A percentile compares a stretch with the other conserved stretches of the same genome.
phyloP scores from a whole-genome alignment of 2,329 filamentous ascomycete species.

The Stagonosporopsis vannaccii region DNA sequence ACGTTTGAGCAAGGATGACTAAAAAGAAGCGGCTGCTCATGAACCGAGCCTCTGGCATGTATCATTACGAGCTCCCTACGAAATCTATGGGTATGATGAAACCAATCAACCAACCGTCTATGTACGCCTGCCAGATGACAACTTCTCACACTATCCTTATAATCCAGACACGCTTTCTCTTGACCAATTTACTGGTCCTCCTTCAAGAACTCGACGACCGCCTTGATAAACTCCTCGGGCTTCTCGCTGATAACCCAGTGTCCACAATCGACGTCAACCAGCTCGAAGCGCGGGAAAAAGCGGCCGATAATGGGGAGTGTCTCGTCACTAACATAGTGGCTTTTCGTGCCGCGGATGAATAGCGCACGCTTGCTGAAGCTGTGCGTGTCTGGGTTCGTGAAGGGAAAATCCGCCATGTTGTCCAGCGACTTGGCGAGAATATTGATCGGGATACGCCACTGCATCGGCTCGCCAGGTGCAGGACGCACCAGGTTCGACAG shows the following conservation, averaged over 20 bases:
- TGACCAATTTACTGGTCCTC: conserved; percentile 52
- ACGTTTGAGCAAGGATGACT: too few relatives aligned
- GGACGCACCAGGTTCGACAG: conserved; percentile 79
- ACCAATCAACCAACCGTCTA: background rate
- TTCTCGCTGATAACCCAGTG: conserved; percentile 94
- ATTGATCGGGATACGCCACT: conserved; percentile 81
- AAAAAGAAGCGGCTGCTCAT: too few relatives aligned
- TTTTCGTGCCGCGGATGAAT: conserved; percentile 79
- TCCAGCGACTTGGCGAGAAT: conserved; percentile 72
- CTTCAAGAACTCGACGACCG: conserved; percentile 69
- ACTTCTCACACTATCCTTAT: background rate
- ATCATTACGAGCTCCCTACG: background rate
- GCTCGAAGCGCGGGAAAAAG: conserved; percentile 80
- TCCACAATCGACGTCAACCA: conserved; percentile 78
- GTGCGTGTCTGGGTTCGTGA: conserved; percentile 70
- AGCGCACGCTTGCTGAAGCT: conserved; percentile 80
- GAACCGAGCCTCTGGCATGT: too few relatives aligned
- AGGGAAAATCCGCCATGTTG: conserved; percentile 89
- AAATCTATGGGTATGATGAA: conserved; percentile 17
- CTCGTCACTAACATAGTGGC: conserved; percentile 82
- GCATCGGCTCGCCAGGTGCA: conserved; percentile 62
- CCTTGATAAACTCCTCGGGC: conserved; percentile 77
- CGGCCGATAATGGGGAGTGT: conserved; percentile 77
- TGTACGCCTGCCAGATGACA: background rate
- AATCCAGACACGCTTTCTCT: too few relatives aligned